Evolutionary conservation across 495 filamentous ascomycete genomes (phyloP), one percentile per base, ranked within the genome.

Genomic region (Amorphotheca resinae): DNA sequence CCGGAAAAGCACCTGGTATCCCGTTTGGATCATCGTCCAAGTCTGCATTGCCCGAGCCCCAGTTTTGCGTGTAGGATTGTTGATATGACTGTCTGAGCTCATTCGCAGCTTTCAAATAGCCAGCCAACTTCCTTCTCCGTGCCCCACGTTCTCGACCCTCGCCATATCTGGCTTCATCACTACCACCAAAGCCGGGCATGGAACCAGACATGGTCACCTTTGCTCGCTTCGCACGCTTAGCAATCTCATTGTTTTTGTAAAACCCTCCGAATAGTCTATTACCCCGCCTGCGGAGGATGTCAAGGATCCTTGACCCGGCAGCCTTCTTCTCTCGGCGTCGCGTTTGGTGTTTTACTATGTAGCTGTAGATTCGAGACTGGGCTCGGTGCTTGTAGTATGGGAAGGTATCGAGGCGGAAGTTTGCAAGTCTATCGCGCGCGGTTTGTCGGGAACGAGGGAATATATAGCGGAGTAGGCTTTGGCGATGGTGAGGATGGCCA

Each of bases 81-180:
- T 86, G 77, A 59, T 98, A 98, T 22, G 79, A 76, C 62, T 95
- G 88, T 42, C 86, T 75, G 47, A 96, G 61, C 62, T 96, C 88
- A 50, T 87, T 93, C 15, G 89, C 93, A 22, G 88, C 86, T 28
- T 84, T 85, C 20, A 91, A 60, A 54, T 88, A 93, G 11, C 82
- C 86, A 20, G 82, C 85, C 12, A 95, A 59, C 69, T 82, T 93
- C 59, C 73, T 81, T 45, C 91, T 72, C 34, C 86, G 64, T 9
- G 76, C 63, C 2, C 88, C 86, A 16, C 69, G 64, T 54, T 84
- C 82, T 21, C 72, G 59, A 2, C 46, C 45, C 20, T 48, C 55
- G 20, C 52, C 41, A 33, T 26, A 44, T 20, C 35, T 32, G 22
- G 14, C 33, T 33, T 25, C 52, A 40, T 17, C 50, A 51, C 9